Percentiles rank a stretch among this genome's conserved stretches.
Conservation (phyloP, 116 monocot genomes). For the Dioscorea cayenensis region DNA sequence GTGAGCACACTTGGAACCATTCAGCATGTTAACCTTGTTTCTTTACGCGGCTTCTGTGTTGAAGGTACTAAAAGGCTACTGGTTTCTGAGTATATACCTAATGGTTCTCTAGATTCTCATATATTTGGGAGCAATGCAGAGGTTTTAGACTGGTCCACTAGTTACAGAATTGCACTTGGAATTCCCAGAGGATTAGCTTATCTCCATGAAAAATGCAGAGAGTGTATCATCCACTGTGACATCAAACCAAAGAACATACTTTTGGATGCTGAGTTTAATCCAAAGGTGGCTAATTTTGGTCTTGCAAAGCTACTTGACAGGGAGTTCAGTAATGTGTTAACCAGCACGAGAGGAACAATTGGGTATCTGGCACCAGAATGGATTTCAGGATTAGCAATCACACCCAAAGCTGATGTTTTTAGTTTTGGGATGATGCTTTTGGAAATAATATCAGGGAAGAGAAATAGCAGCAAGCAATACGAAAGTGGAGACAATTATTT, state of each 20-base stretch:
- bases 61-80: conserved; percentile 21
- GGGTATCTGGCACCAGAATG: conserved; percentile 26
- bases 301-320: conserved; percentile 28
- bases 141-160: conserved; percentile 9
- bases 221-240: no score
- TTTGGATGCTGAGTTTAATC: no score
- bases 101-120: conserved; percentile 22
- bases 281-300: conserved; percentile 32
- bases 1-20: conserved; percentile 19
- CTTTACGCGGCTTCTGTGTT: neutral
- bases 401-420: no score
- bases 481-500: neutral
- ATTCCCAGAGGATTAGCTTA: no score
- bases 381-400: no score
- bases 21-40: no score
- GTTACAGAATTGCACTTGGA: neutral
- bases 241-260: no score
- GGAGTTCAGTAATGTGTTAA: no score
- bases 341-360: no score
- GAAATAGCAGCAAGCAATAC: conserved; percentile 2
- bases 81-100: conserved; percentile 29
- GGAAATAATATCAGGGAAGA: conserved; percentile 25
- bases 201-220: no score
- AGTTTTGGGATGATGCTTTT: conserved; percentile 14
- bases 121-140: neutral